phyloP scores from a whole-genome alignment of 1,284 basidiomycete species.

The Sphagnurus paluster region DNA sequence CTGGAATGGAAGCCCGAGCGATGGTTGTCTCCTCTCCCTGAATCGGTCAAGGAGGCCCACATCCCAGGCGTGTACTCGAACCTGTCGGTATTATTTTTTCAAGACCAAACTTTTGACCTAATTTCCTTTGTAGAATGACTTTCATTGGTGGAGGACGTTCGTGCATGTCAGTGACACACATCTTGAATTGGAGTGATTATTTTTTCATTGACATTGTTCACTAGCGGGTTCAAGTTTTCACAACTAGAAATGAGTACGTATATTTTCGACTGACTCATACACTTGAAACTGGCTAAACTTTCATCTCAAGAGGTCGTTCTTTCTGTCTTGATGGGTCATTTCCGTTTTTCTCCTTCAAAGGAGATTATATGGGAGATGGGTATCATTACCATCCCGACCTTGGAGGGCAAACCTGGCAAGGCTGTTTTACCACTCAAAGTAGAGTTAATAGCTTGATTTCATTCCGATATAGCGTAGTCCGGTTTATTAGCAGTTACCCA shows the following conservation, averaged over 20 bases:
- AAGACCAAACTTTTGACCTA: background rate
- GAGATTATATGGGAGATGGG: too few species aligned
- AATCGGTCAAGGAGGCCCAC: conserved; percentile 14
- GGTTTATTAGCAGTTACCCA: too few species aligned
- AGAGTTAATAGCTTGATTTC: too few species aligned
- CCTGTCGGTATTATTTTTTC: conserved; percentile 10
- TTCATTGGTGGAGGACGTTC: conserved; percentile 19
- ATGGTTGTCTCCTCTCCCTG: conserved; percentile 19
- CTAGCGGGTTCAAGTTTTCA: conserved; percentile 31
- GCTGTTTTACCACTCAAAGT: too few species aligned
- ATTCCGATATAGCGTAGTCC: too few species aligned
- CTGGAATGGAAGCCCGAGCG: conserved; percentile 23
- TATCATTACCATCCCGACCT: too few species aligned
- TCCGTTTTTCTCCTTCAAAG: too few species aligned
- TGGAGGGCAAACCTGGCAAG: too few species aligned
- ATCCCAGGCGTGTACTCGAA: conserved; percentile 23
- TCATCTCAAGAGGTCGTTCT: too few species aligned
- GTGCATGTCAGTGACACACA: conserved; percentile 23
- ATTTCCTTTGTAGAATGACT: conserved; percentile 18
- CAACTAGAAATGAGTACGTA: conserved; percentile 34
- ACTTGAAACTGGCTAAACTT: too few species aligned
- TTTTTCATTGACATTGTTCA: background rate
- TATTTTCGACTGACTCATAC: too few species aligned
- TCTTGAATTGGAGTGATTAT: conserved; percentile 5
- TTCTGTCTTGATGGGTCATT: too few species aligned